Evolutionary conservation across 140 eudicot genomes (phyloP), one percentile per base, ranked within the genome.

Genomic region (Ambrosia hybrid): DNA sequence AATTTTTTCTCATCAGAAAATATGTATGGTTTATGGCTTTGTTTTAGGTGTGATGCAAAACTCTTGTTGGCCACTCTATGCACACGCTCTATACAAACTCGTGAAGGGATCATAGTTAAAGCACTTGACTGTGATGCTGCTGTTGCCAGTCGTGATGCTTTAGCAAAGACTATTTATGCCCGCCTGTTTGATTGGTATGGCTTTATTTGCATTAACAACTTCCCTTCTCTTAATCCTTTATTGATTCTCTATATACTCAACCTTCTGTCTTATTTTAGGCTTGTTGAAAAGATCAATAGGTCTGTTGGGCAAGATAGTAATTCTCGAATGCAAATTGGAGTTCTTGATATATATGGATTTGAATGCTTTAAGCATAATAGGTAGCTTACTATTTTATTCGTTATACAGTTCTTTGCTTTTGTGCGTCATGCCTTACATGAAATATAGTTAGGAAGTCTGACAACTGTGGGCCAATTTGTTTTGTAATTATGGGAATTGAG

Each of bases 301-400:
- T 94, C 99, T 49, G 97, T 94, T 74, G 99, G 99, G 70, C 99
- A 94, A 88, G 99, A 94, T 79, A 78, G 17, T 61, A 81, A 86
- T 71, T 90, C 97, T 16, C 83, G 75, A 52, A 76, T 90, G 79
- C 94, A 94, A 78, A 90, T 94, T 65, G 99, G 99, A 75, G 97
- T 94, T 59, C 83, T 94, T 76, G 99, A 94, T 75, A 94, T 94
- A 53, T 94, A 94, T 66, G 99, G 99, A 48, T 94, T 94, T 83
- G 99, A 94, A 73, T 88, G 99, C 87, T 94, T 94, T 58, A 90
- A 91, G 82, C 77, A 73, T 53, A 94, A 94, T 79, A 92, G 98
- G 98, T 87, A 21, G 26, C 26, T 21, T 21, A 21, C 51, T 8
- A 39, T 12, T 46, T 64, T 52, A 21, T 34, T 63, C 58, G 38